Evolutionary conservation across 768 basidiomycete species (phyloP).

Genomic region (Collybia sordida): DNA sequence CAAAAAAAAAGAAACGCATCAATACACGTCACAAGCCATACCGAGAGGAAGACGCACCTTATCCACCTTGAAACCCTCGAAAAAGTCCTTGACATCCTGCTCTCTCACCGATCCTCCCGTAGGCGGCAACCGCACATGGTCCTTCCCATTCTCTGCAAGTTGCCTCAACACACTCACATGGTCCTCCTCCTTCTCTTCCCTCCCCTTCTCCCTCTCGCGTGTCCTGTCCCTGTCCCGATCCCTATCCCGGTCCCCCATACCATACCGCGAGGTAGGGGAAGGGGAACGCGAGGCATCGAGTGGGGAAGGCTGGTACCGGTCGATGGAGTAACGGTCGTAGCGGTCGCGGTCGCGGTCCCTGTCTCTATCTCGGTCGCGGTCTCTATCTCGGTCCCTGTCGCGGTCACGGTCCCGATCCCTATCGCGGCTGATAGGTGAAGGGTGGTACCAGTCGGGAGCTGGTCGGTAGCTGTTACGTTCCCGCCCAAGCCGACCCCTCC

Average conservation of each 20-base stretch:
- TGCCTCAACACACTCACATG: conserved; percentile 42
- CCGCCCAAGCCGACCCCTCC: not conserved
- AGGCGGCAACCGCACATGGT: conserved; percentile 60
- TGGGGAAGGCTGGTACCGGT: conserved; percentile 7
- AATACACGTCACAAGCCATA: not conserved
- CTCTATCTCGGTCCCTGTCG: too few species aligned
- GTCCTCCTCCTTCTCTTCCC: conserved; percentile 33
- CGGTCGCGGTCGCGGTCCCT: too few species aligned
- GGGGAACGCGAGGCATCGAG: conserved; percentile 1
- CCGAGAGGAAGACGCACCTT: conserved; percentile 49
- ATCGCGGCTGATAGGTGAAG: not conserved
- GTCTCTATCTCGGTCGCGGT: too few species aligned
- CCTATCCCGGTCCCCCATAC: conserved; percentile 6
- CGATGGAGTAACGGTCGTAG: not conserved
- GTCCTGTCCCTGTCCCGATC: conserved; percentile 13
- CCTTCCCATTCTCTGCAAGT: conserved; percentile 61
- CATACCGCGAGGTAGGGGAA: not conserved
- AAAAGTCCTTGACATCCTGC: conserved; percentile 67
- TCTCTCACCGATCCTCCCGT: conserved; percentile 52
- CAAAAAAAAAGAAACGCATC: conserved; percentile 11
- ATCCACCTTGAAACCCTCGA: conserved; percentile 70
- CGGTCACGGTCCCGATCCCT: too few species aligned
- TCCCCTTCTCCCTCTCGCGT: conserved; percentile 15
- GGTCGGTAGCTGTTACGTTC: conserved; percentile 1
- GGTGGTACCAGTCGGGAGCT: not conserved